Conservation (phyloP, 306 rosid species). For the Pachyrhizus erosus region DNA sequence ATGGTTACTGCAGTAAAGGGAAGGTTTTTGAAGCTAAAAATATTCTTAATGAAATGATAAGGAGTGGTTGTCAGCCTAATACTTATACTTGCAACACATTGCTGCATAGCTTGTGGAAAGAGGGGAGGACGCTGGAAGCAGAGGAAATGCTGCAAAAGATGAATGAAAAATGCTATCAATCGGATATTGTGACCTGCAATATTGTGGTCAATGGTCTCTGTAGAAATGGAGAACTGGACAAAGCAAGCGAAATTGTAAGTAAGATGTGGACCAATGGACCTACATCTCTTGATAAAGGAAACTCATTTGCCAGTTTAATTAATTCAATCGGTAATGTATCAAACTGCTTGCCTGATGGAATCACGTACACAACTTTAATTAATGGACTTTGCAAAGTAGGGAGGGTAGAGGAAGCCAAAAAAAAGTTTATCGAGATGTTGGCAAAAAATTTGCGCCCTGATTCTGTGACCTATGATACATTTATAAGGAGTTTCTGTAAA, state of each 20-base stretch:
- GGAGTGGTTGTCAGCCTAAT: constrained; percentile 71
- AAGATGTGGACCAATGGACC: constrained; percentile 91
- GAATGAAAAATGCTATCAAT: constrained; percentile 71
- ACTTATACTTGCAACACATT: constrained; percentile 82
- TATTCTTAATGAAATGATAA: constrained; percentile 78
- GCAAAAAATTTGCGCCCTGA: constrained; percentile 76
- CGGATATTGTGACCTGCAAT: constrained; percentile 88
- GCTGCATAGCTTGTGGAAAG: constrained; percentile 90
- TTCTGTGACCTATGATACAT: constrained; percentile 70
- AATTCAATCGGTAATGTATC: constrained; percentile 59
- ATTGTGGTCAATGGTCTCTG: constrained; percentile 84
- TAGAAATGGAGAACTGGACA: constrained; percentile 78
- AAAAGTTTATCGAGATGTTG: constrained; percentile 82
- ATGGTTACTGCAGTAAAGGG: constrained; percentile 81
- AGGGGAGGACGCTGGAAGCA: constrained; percentile 81
- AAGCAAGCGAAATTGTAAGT: constrained; percentile 75
- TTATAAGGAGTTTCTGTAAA: constrained; percentile 74
- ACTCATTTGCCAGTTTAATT: constrained; percentile 66
- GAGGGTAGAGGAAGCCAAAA: constrained; percentile 89
- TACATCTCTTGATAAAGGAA: constrained; percentile 67
- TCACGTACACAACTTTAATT: constrained; percentile 79
- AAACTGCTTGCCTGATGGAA: constrained; percentile 71
- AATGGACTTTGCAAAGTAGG: constrained; percentile 84
- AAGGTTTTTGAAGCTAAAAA: constrained; percentile 74
- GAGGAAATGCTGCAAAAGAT: constrained; percentile 80